Conservation (phyloP, 805 yeast genomes). For the Yarrowia sp. region DNA sequence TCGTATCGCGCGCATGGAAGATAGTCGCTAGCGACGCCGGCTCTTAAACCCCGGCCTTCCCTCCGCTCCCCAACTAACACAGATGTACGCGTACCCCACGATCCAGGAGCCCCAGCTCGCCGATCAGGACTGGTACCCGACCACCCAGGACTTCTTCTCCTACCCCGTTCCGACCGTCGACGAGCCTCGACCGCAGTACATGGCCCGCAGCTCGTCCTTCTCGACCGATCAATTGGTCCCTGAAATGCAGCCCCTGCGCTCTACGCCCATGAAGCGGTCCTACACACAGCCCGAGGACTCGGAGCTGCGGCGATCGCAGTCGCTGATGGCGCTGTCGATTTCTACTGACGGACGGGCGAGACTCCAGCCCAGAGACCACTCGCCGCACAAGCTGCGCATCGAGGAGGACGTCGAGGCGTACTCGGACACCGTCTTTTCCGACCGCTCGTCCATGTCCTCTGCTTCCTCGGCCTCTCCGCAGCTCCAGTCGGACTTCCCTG, state of each 20-base stretch:
- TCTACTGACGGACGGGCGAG: conserved; percentile 9
- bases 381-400: conserved; percentile 16
- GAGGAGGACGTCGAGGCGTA: conserved; percentile 3
- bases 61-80: conserved; percentile 7
- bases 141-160: conserved; percentile 23
- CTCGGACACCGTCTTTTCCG: conserved; percentile 13
- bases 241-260: too few relatives aligned
- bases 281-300: conserved; percentile 13
- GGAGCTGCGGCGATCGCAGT: conserved; percentile 11
- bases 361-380: conserved; percentile 11
- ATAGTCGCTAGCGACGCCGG: conserved; percentile 2
- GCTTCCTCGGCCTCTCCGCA: conserved; percentile 24
- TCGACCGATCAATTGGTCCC: conserved; percentile 9
- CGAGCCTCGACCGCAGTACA: neutral
- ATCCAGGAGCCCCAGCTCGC: conserved; percentile 21
- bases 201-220: conserved; percentile 1
- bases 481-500: conserved; percentile 10
- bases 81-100: conserved; percentile 26
- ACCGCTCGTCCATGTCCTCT: conserved; percentile 19
- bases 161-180: conserved; percentile 12
- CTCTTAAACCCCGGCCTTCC: neutral
- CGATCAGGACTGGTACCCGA: conserved; percentile 25
- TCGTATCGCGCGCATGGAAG: conserved; percentile 27
- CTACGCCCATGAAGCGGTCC: conserved; percentile 15
- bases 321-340: conserved; percentile 4